Base-by-base conservation (phyloP, 179 eudicot genomes). In the Silene coronaria region DNA sequence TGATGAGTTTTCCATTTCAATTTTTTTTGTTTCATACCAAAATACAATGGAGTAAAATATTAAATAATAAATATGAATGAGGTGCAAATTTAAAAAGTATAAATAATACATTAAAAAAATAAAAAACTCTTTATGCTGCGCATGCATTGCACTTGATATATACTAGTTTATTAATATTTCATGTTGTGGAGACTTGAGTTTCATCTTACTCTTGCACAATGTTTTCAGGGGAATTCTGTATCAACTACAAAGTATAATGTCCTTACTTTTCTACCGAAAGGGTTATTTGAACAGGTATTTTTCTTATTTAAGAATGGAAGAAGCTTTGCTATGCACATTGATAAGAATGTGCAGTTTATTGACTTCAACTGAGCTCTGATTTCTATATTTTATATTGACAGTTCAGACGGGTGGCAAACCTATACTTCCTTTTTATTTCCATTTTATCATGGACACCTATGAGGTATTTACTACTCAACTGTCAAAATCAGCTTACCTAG, bases 351-450 rank as follows among this genome's bases (percentile, higher is more conserved):
- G 27, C 77, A 32, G 38, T 71, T 75, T 34, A 51, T 74, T 67
- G 8, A 23, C 30, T 57, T 30, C 74, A 22, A 70, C 36, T 73
- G 51, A 24, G 32, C 11, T 73, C 63, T 46, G 64, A 71, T 78
- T 74, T 80, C 28, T 68, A 59, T 79, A 27, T 71, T 55, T 64
- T 82, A 74, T 75, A 68, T 79, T 86, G 90, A 86, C 99, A 96
- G 99, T 93, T 96, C 86, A 96, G 97, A 84, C 90, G 99, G 88
- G 98, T 96, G 74, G 99, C 99, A 81, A 96, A 96, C 84, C 83
- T 90, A 71, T 96, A 96, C 88, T 96, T 96, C 85, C 97, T 96
- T 79, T 79, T 82, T 82, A 91, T 96, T 80, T 93, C 99, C 24
- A 91, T 93, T 80, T 84, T 96, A 75, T 96, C 99, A 19, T 83